These are phyloP conservation scores for Colletotrichum orchidophilum DNA, from an alignment of 2,329 filamentous ascomycete genomes.

Conservation along the genomic window DNA sequence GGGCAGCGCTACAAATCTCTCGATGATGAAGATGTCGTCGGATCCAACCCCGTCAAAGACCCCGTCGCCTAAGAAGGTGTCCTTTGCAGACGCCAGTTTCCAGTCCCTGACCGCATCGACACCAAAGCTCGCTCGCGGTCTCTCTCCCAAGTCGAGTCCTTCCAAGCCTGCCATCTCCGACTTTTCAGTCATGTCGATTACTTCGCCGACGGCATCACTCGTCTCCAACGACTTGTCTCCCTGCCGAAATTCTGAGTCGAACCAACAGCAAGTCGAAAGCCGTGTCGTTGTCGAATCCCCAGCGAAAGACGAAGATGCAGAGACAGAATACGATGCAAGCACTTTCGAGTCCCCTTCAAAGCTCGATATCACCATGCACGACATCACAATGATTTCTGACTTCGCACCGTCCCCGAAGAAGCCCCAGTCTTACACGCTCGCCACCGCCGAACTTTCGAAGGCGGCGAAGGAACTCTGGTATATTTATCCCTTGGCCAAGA, in stretches of 20 bases:
- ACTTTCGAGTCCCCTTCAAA: conserved; percentile 18
- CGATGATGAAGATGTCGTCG: background rate
- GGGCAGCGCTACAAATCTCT: background rate
- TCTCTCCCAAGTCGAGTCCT: conserved; percentile 18
- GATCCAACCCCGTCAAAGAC: background rate
- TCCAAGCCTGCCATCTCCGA: conserved; percentile 10
- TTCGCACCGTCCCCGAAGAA: background rate
- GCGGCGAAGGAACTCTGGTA: background rate
- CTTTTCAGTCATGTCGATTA: conserved; percentile 15
- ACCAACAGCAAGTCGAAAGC: background rate
- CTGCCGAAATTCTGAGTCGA: background rate
- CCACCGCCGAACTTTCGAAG: background rate
- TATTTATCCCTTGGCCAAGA: background rate
- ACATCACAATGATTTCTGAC: conserved; percentile 24
- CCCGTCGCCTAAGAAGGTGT: conserved; percentile 23
- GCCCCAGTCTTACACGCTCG: background rate
- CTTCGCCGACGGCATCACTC: background rate
- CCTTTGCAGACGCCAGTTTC: conserved; percentile 22
- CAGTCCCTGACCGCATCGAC: background rate
- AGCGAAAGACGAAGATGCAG: background rate
- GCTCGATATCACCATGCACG: conserved; percentile 20
- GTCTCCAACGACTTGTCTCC: background rate
- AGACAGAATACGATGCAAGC: background rate
- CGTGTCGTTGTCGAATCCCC: background rate
- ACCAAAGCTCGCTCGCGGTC: background rate